Evolutionary conservation across 2,329 filamentous ascomycete species (phyloP).

Genomic region (Dactylellina leptospora): DNA sequence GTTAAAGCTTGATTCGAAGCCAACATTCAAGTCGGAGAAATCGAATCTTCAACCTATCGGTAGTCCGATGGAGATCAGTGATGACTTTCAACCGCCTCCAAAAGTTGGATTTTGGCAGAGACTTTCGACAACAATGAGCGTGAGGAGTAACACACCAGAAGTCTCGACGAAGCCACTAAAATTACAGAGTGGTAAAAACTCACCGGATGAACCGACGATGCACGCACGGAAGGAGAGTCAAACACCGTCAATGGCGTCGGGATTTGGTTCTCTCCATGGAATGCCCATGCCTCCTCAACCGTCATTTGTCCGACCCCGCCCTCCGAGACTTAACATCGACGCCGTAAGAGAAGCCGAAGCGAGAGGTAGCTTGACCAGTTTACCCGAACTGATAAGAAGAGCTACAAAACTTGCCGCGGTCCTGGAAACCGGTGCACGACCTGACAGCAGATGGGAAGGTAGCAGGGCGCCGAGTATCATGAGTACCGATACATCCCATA

Average conservation of each 20-base stretch:
- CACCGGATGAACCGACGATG: slow-evolving; percentile 16
- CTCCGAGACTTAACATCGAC: slow-evolving; percentile 81
- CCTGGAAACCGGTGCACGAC: slow-evolving; percentile 80
- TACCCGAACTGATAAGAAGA: slow-evolving; percentile 87
- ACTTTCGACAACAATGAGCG: slow-evolving; percentile 29
- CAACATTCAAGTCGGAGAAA: slow-evolving; percentile 24
- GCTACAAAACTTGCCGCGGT: slow-evolving; percentile 87
- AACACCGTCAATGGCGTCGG: slow-evolving; percentile 27
- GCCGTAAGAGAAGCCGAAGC: slow-evolving; percentile 82
- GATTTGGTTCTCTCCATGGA: slow-evolving; percentile 15
- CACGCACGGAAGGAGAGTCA: slow-evolving; percentile 22
- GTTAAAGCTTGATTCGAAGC: slow-evolving; percentile 34
- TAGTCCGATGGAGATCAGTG: slow-evolving; percentile 31
- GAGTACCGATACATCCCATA: slow-evolving; percentile 55
- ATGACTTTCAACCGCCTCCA: slow-evolving; percentile 31
- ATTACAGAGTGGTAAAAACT: slow-evolving; percentile 26
- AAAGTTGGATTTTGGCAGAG: slow-evolving; percentile 49
- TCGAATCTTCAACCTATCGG: slow-evolving; percentile 10
- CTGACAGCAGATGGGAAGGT: slow-evolving; percentile 64
- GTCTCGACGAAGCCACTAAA: slow-evolving; percentile 26
- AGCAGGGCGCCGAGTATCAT: slow-evolving; percentile 54
- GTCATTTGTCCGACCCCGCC: slow-evolving; percentile 59
- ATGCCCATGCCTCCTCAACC: slow-evolving; percentile 22
- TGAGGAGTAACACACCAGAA: slow-evolving; percentile 26
- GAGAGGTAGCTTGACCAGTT: slow-evolving; percentile 86